phyloP scores from a whole-genome alignment of 257 asterid species.

The Apocynum venetum region DNA sequence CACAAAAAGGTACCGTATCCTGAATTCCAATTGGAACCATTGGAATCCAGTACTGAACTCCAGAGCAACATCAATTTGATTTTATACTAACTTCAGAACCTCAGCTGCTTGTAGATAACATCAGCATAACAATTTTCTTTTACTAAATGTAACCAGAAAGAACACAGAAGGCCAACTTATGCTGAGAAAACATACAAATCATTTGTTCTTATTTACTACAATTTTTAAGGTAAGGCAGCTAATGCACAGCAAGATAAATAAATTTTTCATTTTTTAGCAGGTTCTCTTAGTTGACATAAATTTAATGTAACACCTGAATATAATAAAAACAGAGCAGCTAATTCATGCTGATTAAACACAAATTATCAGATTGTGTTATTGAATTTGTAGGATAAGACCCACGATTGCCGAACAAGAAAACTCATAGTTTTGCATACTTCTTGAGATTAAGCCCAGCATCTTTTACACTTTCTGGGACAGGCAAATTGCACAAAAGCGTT shows the following conservation, averaged over 20 bases:
- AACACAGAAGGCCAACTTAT: neutral
- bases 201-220: neutral
- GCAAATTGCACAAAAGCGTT: slow-evolving; percentile 63
- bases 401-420: neutral
- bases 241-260: neutral
- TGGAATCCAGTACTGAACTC: no score
- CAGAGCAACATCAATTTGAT: neutral
- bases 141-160: neutral
- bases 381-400: neutral
- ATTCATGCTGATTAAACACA: no score
- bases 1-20: neutral
- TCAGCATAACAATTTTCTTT: no score
- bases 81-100: no score
- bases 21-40: no score
- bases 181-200: neutral
- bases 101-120: no score
- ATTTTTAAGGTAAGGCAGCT: no score
- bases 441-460: slow-evolving; percentile 46
- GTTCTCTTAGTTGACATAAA: no score
- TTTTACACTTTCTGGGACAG: slow-evolving; percentile 53
- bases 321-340: no score
- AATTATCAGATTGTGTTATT: neutral
- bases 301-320: no score
- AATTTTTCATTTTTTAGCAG: no score
- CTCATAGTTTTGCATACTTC: slow-evolving; percentile 57